Evolutionary conservation across 2,329 filamentous ascomycete species (phyloP), one percentile per base, ranked within the genome.

Genomic region (Pestalotiopsis sp.): DNA sequence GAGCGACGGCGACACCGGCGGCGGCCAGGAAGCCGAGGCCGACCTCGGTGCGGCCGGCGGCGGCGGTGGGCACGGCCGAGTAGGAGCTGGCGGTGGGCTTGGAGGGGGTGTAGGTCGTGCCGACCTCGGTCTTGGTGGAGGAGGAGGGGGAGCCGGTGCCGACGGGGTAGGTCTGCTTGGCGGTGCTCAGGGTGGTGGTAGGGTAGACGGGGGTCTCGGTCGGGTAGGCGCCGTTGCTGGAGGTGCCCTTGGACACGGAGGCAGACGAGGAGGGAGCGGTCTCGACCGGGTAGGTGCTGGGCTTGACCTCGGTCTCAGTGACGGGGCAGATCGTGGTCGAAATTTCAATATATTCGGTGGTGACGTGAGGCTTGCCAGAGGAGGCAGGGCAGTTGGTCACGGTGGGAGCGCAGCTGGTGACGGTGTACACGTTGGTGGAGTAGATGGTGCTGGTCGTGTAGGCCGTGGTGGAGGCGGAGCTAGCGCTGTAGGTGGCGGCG

Each of bases 271-370:
- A 13, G 12, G 52, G 23, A 23, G 20, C 14, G 57, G n/a, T 36
- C 23, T 36, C 31, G 17, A 36, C 31, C 25, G 25, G 25, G 59
- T 36, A 62, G 45, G 45, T 52, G 45, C 14, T n/a, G 63, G 13
- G 45, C 45, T 52, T 52, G 45, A 52, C 45, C 38, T 57, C 25
- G 6, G 31, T 12, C n/a, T 39, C 23, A 20, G 66, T 58, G 58
- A 69, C 68, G 41, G 68, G 68, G 49, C 68, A 69, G 4, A 64
- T 58, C 4, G 68, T 69, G 20, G 52, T 58, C 20, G 64, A 49
- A 63, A 69, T 45, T 17, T 7, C 14, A 23, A 66, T 49, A 2
- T 49, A 23, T 3, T 58, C 60, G 14, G 64, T 66, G 41, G 64
- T 66, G 68, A 56, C 36, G 56, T 45, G 20, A 31, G 45, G 56